Base-by-base conservation (phyloP, 2,329 filamentous ascomycete genomes). In the Gyromitra esculenta region DNA sequence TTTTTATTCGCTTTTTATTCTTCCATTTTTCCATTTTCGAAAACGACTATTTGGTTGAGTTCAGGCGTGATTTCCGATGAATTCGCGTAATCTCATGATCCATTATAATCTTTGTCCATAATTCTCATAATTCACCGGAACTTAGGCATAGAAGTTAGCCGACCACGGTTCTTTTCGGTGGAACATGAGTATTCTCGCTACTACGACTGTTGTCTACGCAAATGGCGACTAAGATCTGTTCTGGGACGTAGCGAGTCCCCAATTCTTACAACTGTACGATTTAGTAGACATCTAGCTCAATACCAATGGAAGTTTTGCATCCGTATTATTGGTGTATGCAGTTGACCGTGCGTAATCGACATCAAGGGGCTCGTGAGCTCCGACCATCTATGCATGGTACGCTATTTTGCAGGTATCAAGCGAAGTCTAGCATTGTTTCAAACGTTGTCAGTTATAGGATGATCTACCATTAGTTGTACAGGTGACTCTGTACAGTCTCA, bases 361-460 rank as follows among this genome's bases (percentile, higher is more conserved):
- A 57, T 37, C 54, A 57, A 31, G 15, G 45, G 52, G 15, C 52
- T 35, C 18, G 25, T 18, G 52, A 45, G 41, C 41, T 45, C 41
- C 25, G 25, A 4, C 25, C 21, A 5, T 21, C 21, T 6, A 15
- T 31, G 54, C 54, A 57, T 31, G 15, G 31, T 8, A 37, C 8
- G 31, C 21, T 52, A 52, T 52, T 8, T 52, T 15, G 15, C 18
- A 50, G 7, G 48, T 50, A 50, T n/a, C 13, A 37, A 57, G 54
- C 31, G 39, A 70, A 48, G 41, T n/a, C 37, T 43, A 43, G 59
- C 37, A 37, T 50, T 39, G 62, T 65, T 41, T 56, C 64, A 67
- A 57, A 43, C n/a, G 50, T 52, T 56, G 45, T 39, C 31, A 39
- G 41, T 56, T 7, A 11, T 15, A 21, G 15, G n/a, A 15, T 52